Evolutionary conservation across 345 rosid species (phyloP).

Genomic region (Brassica rapa): DNA sequence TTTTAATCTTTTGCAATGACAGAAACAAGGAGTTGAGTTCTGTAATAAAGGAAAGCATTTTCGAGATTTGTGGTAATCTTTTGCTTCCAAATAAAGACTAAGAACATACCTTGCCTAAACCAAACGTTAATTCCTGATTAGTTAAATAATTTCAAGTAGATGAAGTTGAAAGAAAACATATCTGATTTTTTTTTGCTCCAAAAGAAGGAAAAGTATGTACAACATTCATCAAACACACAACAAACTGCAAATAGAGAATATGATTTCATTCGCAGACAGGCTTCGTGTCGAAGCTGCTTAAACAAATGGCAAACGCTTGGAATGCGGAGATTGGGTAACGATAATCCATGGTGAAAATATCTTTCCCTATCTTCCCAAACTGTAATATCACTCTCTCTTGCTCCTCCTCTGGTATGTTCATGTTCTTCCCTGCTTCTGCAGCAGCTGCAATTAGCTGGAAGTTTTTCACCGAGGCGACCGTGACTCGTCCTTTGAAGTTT

Average conservation of each 20-base stretch:
- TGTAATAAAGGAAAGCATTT: conserved; percentile 7
- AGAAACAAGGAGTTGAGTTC: background rate
- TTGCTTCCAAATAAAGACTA: conserved; percentile 34
- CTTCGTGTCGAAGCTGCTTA: conserved; percentile 96
- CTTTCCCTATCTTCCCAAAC: conserved; percentile 94
- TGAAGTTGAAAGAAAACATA: background rate
- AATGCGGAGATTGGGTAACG: conserved; percentile 91
- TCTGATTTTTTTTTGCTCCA: conserved; percentile 16
- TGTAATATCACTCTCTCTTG: conserved; percentile 79
- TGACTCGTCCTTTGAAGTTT: conserved; percentile 86
- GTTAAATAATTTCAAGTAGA: background rate
- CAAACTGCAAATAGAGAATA: conserved; percentile 14
- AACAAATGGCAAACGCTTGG: conserved; percentile 92
- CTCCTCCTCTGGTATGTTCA: conserved; percentile 59
- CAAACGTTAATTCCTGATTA: conserved; percentile 28
- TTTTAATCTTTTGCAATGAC: background rate
- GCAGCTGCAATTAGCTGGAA: conserved; percentile 86
- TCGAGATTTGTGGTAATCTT: conserved; percentile 9
- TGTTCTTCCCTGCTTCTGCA: conserved; percentile 46
- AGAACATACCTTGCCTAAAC: conserved; percentile 35
- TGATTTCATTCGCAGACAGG: conserved; percentile 74
- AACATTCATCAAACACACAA: conserved; percentile 33
- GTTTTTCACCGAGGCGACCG: conserved; percentile 92
- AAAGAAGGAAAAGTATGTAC: conserved; percentile 32
- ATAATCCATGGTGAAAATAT: conserved; percentile 94